Evolutionary conservation across 2,329 filamentous ascomycete genomes (phyloP).

Genomic region (Aschersonia sp.): DNA sequence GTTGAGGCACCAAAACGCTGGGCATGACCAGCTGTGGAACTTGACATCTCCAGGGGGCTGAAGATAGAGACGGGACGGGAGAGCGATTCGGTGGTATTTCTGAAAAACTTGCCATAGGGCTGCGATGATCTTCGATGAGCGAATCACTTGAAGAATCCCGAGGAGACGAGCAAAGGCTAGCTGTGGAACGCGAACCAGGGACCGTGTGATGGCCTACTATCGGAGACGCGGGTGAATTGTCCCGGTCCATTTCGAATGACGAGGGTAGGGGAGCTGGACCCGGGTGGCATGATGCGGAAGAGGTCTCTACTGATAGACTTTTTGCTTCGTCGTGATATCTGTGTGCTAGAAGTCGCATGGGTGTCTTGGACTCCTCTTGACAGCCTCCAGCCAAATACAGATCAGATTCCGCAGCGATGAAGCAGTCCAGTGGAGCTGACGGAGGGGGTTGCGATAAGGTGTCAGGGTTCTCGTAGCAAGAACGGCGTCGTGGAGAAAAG

Average conservation of each 20-base stretch:
- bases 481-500: background rate
- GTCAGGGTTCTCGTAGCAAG: slow-evolving; percentile 1
- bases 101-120: slow-evolving; percentile 9
- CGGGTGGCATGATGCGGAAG: too few species aligned
- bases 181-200: slow-evolving; percentile 3
- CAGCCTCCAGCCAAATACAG: slow-evolving; percentile 12
- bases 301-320: too few species aligned
- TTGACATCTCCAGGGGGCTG: slow-evolving; percentile 2
- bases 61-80: slow-evolving; percentile 7
- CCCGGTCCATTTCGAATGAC: too few species aligned
- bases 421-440: slow-evolving; percentile 15
- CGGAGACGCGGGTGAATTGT: too few species aligned
- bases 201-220: too few species aligned
- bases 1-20: slow-evolving; percentile 77
- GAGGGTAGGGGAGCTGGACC: too few species aligned
- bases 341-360: slow-evolving; percentile 6
- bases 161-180: slow-evolving; percentile 37
- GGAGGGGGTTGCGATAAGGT: slow-evolving; percentile 3
- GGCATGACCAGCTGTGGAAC: slow-evolving; percentile 92
- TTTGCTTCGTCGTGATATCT: slow-evolving; percentile 6
- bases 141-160: slow-evolving; percentile 35
- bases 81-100: slow-evolving; percentile 8
- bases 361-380: slow-evolving; percentile 1
- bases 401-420: slow-evolving; percentile 19
- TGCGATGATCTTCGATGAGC: slow-evolving; percentile 14